Evolutionary conservation across 371 early-diverging fungal genomes (phyloP).

Genomic region (Apophysomyces trapeziformis): DNA sequence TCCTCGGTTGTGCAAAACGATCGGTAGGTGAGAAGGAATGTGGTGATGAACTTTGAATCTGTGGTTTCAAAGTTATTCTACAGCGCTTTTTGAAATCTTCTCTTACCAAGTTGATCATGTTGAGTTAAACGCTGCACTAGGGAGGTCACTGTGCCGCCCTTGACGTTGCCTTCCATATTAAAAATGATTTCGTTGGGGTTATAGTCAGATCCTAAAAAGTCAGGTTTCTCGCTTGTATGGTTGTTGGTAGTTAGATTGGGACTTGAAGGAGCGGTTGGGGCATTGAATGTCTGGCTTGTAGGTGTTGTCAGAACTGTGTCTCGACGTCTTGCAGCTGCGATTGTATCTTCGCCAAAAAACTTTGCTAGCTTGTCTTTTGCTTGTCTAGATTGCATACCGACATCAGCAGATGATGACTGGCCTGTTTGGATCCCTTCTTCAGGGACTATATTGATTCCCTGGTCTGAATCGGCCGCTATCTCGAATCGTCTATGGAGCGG

Average conservation of each 20-base stretch:
- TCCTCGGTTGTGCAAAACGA: constrained; percentile 81
- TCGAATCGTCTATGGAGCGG: neutral
- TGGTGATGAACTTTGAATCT: constrained; percentile 80
- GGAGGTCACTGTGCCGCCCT: constrained; percentile 85
- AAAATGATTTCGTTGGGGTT: constrained; percentile 73
- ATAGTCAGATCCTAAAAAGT: constrained; percentile 80
- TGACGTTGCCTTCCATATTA: constrained; percentile 86
- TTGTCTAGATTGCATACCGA: constrained; percentile 12
- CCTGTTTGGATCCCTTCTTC: neutral
- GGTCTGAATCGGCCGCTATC: neutral
- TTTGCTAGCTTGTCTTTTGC: constrained; percentile 58
- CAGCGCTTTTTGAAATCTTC: neutral
- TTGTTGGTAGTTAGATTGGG: neutral
- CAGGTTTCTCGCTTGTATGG: constrained; percentile 33
- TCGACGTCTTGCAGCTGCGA: constrained; percentile 38
- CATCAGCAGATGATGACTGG: neutral
- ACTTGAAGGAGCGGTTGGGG: constrained; percentile 9
- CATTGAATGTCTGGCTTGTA: neutral
- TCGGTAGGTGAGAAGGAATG: constrained; percentile 91
- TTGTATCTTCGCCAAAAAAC: constrained; percentile 72
- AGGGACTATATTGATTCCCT: neutral
- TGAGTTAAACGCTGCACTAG: constrained; percentile 88
- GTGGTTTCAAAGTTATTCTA: neutral
- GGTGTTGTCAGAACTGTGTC: constrained; percentile 33
- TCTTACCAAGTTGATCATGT: constrained; percentile 76